Evolutionary conservation across 768 basidiomycete genomes (phyloP).

Genomic region (Lactarius hengduanensis): DNA sequence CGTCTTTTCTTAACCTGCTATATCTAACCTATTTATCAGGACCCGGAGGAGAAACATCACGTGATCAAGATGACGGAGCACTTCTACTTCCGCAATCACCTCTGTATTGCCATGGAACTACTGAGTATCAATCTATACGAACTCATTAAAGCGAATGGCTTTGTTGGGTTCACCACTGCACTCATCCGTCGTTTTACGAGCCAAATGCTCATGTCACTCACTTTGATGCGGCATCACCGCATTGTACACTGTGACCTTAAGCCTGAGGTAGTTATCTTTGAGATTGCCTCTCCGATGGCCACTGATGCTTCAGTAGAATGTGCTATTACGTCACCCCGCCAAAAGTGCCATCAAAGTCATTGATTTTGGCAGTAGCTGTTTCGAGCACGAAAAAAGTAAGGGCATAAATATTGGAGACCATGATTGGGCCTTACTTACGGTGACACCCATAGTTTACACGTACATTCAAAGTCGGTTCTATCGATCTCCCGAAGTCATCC

Average conservation of each 20-base stretch:
- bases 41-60: slow-evolving; percentile 93
- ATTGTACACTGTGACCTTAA: slow-evolving; percentile 99
- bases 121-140: slow-evolving; percentile 99
- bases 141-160: slow-evolving; percentile 97
- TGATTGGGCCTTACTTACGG: slow-evolving; percentile 2
- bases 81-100: slow-evolving; percentile 96
- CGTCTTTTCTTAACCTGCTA: not conserved
- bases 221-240: slow-evolving; percentile 93
- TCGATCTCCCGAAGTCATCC: slow-evolving; percentile 98
- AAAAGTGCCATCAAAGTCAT: slow-evolving; percentile 98
- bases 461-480: slow-evolving; percentile 99
- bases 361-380: slow-evolving; percentile 98
- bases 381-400: slow-evolving; percentile 97
- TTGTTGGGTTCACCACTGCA: slow-evolving; percentile 94
- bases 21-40: slow-evolving; percentile 46
- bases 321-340: slow-evolving; percentile 88
- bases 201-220: slow-evolving; percentile 90
- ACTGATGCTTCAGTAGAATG: slow-evolving; percentile 59
- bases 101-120: slow-evolving; percentile 98
- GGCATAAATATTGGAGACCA: slow-evolving; percentile 16
- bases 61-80: slow-evolving; percentile 98
- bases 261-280: slow-evolving; percentile 67
- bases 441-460: slow-evolving; percentile 74
- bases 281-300: slow-evolving; percentile 7
- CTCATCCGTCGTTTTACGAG: slow-evolving; percentile 94